A percentile compares a stretch with the other conserved stretches of the same genome.
Evolutionary conservation across 176 grass and related monocot genomes (phyloP).

Genomic region (Juncus effusus): DNA sequence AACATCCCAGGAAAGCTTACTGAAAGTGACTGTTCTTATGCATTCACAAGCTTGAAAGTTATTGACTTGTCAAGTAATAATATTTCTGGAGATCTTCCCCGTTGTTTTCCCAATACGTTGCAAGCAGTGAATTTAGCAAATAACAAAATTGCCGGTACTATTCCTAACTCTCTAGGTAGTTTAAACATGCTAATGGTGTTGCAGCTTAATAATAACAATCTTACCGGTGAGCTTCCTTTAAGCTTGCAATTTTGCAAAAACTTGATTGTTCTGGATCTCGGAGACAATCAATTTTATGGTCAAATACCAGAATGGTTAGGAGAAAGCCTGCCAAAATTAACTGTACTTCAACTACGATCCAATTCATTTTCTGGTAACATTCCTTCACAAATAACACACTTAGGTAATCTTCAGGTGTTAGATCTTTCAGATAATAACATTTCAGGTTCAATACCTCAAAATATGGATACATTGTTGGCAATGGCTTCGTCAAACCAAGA

Average conservation of each 20-base stretch:
- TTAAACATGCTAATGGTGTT: background rate
- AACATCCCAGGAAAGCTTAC: background rate
- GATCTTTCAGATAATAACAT: slow-evolving; percentile 33
- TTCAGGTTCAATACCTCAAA: slow-evolving; percentile 16
- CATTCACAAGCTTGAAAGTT: slow-evolving; percentile 13
- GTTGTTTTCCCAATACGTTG: background rate
- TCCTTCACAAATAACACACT: background rate
- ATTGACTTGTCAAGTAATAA: slow-evolving; percentile 21
- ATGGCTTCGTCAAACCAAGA: background rate
- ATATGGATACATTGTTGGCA: slow-evolving; percentile 22
- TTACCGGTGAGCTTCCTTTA: slow-evolving; percentile 31
- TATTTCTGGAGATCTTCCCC: slow-evolving; percentile 20
- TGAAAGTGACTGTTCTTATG: background rate
- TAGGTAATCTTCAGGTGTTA: slow-evolving; percentile 17
- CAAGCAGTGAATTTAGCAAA: background rate
- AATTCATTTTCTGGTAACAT: slow-evolving; percentile 36
- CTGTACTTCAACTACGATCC: slow-evolving; percentile 16
- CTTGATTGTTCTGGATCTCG: slow-evolving; percentile 20
- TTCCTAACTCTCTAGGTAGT: slow-evolving; percentile 23
- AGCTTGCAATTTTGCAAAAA: slow-evolving; percentile 17
- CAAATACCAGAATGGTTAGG: slow-evolving; percentile 4
- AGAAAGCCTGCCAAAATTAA: background rate
- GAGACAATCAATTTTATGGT: background rate
- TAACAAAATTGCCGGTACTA: slow-evolving; percentile 14
- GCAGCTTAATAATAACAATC: slow-evolving; percentile 30